Evolutionary conservation across 2,329 filamentous ascomycete species (phyloP).

Genomic region (Chaetomium strumarium): DNA sequence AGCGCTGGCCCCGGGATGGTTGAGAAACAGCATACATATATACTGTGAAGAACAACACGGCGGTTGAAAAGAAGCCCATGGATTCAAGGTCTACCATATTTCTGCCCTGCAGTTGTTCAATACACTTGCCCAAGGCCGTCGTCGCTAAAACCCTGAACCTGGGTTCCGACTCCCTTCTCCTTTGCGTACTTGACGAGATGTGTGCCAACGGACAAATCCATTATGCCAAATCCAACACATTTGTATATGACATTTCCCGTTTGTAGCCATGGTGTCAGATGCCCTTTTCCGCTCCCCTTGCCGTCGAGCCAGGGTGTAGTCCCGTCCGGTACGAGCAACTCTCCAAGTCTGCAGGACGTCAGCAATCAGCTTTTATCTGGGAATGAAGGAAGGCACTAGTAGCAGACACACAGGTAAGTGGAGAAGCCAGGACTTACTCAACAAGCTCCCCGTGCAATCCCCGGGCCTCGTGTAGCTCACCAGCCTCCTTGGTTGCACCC

Average conservation of each 20-base stretch:
- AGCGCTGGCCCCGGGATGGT: no score
- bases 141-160: conserved; percentile 44
- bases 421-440: conserved; percentile 48
- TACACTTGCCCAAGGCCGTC: neutral
- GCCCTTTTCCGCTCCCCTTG: conserved; percentile 26
- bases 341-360: conserved; percentile 55
- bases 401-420: no score
- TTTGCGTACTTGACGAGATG: conserved; percentile 52
- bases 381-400: neutral
- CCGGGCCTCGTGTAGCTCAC: conserved; percentile 76
- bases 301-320: neutral
- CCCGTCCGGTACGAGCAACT: conserved; percentile 56
- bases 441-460: conserved; percentile 71
- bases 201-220: conserved; percentile 59
- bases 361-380: neutral
- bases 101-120: neutral
- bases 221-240: conserved; percentile 59
- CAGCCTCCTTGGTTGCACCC: conserved; percentile 70
- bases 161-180: conserved; percentile 48
- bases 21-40: no score
- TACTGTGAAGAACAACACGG: neutral
- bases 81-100: no score
- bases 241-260: conserved; percentile 64
- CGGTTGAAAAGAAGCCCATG: no score
- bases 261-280: conserved; percentile 50